These are phyloP conservation scores for Colletotrichum filicis DNA, from an alignment of 2,329 filamentous ascomycete species.

Conservation along the genomic window DNA sequence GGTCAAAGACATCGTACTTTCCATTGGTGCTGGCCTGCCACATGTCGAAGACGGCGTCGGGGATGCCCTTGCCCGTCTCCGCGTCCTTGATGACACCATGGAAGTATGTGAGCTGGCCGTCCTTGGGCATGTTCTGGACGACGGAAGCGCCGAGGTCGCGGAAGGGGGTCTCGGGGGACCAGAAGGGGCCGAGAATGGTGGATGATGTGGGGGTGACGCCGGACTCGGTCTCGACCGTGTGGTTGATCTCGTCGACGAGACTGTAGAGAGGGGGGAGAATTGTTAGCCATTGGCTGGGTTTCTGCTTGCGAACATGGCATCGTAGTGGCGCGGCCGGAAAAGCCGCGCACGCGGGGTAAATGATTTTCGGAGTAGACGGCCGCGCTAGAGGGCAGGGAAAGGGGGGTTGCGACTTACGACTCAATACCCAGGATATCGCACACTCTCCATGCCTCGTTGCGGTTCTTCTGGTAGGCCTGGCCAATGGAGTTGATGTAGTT, in stretches of 20 bases:
- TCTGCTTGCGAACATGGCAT: neutral
- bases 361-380: neutral
- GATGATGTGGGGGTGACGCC: conserved; percentile 32
- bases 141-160: conserved; percentile 34
- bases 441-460: conserved; percentile 35
- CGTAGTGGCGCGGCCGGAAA: neutral
- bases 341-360: conserved; percentile 3
- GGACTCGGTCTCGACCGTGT: conserved; percentile 28
- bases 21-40: conserved; percentile 72
- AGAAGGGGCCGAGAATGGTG: conserved; percentile 35
- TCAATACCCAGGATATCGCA: conserved; percentile 34
- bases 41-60: conserved; percentile 65
- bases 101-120: conserved; percentile 33
- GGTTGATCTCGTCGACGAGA: conserved; percentile 36
- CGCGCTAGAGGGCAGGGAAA: neutral
- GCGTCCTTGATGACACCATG: conserved; percentile 36
- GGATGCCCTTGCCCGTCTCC: conserved; percentile 39
- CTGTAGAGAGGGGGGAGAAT: neutral
- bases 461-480: conserved; percentile 37
- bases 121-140: conserved; percentile 34
- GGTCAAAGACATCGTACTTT: conserved; percentile 71
- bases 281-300: neutral
- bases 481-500: conserved; percentile 36
- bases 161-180: conserved; percentile 36
- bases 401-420: conserved; percentile 14